These are phyloP conservation scores for Chloroidium sp. DNA, from an alignment of 163 green algal genomes.

Conservation along the genomic window DNA sequence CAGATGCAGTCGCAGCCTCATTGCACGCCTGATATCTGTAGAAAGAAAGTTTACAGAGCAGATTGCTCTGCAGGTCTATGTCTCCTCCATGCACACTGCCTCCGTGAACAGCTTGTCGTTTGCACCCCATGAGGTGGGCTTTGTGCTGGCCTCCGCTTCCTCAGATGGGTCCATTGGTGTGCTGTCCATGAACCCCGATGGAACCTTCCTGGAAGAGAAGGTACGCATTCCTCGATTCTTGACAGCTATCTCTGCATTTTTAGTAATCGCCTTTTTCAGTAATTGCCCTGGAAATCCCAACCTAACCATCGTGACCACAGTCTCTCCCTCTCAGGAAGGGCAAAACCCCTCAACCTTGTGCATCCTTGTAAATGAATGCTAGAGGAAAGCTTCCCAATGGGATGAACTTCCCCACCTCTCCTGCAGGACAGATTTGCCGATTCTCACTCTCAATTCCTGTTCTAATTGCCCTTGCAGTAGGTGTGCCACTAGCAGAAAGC, in stretches of 20 bases:
- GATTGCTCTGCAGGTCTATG: slow-evolving; percentile 21
- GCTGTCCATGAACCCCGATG: slow-evolving; percentile 57
- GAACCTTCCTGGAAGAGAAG: slow-evolving; percentile 60
- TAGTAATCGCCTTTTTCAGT: no score
- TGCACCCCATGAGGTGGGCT: slow-evolving; percentile 86
- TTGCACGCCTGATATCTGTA: neutral
- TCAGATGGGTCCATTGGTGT: slow-evolving; percentile 82
- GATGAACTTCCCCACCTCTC: no score
- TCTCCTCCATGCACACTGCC: slow-evolving; percentile 63
- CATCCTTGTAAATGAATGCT: no score
- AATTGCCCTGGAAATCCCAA: no score
- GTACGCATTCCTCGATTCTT: slow-evolving; percentile 12
- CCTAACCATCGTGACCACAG: no score
- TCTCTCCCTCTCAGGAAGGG: no score
- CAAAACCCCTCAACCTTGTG: no score
- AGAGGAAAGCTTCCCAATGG: no score
- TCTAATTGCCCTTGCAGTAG: no score
- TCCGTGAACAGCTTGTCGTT: slow-evolving; percentile 92
- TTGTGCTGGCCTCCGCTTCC: slow-evolving; percentile 79
- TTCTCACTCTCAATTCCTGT: no score
- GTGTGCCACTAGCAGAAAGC: no score
- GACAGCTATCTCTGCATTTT: neutral
- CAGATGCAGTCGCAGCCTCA: neutral
- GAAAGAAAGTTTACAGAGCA: neutral
- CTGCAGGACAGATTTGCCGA: no score